Base-by-base conservation (phyloP, 2,329 filamentous ascomycete species). In the Alternaria dauci region DNA sequence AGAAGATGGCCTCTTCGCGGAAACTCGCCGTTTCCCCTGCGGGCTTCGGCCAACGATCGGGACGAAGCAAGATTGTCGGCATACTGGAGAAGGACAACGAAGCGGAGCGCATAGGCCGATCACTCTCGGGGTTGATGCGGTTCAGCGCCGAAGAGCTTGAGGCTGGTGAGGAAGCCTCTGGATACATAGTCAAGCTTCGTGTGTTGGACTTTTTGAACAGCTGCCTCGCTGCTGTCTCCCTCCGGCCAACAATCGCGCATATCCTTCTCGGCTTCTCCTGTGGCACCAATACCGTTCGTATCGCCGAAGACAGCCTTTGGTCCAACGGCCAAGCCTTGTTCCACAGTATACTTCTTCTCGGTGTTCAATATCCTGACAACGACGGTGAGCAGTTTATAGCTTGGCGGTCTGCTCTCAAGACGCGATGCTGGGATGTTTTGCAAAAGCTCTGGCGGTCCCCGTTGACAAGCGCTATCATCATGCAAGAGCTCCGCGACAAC, bases 241-340 rank as follows among this genome's bases (percentile, higher is more conserved):
- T 90, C 69, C 87, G 89, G 68, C 94, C 95, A 5, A 96, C 91
- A 2, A 89, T 99, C 67, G 95, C 94, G 0, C 96, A 99, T 77
- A 84, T 96, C 46, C 83, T 99, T 2, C 87, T 99, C 5, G 95
- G 95, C 0, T 97, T 99, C 76, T 86, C 86, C 57, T 96, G 93
- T 71, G 87, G 88, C 43, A 87, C 90, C 36, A 89, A 88, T 63
- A 85, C 86, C 9, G 82, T 98, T 2, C 88, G 88, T 25, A 81
- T 95, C 32, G 85, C 90, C 52, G 81, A 88, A 1, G 86, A 88
- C 28, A 87, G 93, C 48, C 80, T 91, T 2, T 96, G 97, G 77
- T 86, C 89, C 12, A 83, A 86, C 16, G 86, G 88, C 14, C 86
- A 85, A 20, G 94, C 95, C 0, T 82, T 99, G 14, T 93, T 99